Percentiles rank a stretch among this genome's conserved stretches.
phyloP scores from a whole-genome alignment of 2,329 filamentous ascomycete genomes.

The Taxawa tesnikishii region DNA sequence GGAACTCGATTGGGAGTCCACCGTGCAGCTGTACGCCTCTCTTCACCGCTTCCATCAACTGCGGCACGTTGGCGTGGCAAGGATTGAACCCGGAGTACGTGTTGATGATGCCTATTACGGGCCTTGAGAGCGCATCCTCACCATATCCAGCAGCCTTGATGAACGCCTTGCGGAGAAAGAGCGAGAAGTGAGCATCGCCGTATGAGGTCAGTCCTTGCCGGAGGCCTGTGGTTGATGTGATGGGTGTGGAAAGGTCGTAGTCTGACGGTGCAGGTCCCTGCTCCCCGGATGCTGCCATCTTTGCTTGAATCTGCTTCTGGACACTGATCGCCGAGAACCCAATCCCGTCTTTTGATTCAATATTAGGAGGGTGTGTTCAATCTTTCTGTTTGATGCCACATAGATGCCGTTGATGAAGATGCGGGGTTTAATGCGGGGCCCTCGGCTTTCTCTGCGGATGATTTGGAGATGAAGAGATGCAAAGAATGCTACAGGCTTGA shows the following conservation, averaged over 20 bases:
- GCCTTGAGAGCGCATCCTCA: constrained; percentile 56
- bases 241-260: constrained; percentile 47
- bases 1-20: constrained; percentile 59
- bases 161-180: constrained; percentile 64
- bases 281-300: constrained; percentile 90
- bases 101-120: constrained; percentile 64
- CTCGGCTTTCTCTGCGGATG: no score
- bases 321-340: no score
- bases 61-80: constrained; percentile 60
- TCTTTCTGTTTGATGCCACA: no score
- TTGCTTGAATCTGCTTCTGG: constrained; percentile 80
- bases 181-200: constrained; percentile 61
- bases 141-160: constrained; percentile 66
- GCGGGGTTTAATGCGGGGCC: no score
- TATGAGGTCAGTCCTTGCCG: constrained; percentile 56
- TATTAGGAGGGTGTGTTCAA: no score
- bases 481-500: no score
- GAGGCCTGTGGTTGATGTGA: constrained; percentile 40
- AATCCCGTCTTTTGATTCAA: no score
- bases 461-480: no score
- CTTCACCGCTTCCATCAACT: constrained; percentile 59
- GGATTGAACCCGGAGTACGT: constrained; percentile 63
- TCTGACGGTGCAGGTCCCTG: no score
- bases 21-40: constrained; percentile 55
- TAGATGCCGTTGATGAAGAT: no score